Percentiles rank a stretch among this genome's conserved stretches.
phyloP scores from a whole-genome alignment of 164 flowering plant species.

The Macadamia tetraphylla region DNA sequence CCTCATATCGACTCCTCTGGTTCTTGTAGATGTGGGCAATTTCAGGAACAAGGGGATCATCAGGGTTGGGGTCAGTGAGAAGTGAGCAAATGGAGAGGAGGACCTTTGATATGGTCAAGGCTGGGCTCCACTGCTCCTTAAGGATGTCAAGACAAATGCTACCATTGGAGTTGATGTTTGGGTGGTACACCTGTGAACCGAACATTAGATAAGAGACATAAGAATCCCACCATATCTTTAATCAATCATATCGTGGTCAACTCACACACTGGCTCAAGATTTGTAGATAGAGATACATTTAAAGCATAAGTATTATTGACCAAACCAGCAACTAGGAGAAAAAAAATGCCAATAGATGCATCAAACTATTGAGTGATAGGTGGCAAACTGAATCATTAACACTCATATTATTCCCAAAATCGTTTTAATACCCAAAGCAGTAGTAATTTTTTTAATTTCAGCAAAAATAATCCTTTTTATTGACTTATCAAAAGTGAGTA shows the following conservation, averaged over 20 bases:
- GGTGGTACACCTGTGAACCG: conserved; percentile 33
- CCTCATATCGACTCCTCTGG: conserved; percentile 31
- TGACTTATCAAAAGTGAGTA: too few relatives aligned
- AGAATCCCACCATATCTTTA: background rate
- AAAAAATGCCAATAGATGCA: too few relatives aligned
- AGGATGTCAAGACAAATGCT: conserved; percentile 45
- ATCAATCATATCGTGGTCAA: background rate
- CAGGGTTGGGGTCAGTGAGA: conserved; percentile 41
- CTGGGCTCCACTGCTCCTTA: conserved; percentile 49
- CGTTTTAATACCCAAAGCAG: too few relatives aligned
- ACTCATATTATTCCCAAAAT: too few relatives aligned
- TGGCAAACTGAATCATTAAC: too few relatives aligned
- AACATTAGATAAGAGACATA: background rate
- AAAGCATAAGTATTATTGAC: too few relatives aligned
- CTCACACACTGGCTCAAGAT: too few relatives aligned
- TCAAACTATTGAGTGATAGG: too few relatives aligned
- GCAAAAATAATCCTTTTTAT: too few relatives aligned
- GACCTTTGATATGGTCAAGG: conserved; percentile 42
- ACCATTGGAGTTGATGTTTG: conserved; percentile 43
- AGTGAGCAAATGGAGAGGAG: conserved; percentile 39
- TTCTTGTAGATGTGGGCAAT: conserved; percentile 41
- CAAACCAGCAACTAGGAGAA: too few relatives aligned
- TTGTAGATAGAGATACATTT: too few relatives aligned
- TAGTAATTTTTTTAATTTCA: too few relatives aligned
- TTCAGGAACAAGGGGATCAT: conserved; percentile 42